Conservation (phyloP, 2,329 filamentous ascomycete species). For the Penicillium polonicum region DNA sequence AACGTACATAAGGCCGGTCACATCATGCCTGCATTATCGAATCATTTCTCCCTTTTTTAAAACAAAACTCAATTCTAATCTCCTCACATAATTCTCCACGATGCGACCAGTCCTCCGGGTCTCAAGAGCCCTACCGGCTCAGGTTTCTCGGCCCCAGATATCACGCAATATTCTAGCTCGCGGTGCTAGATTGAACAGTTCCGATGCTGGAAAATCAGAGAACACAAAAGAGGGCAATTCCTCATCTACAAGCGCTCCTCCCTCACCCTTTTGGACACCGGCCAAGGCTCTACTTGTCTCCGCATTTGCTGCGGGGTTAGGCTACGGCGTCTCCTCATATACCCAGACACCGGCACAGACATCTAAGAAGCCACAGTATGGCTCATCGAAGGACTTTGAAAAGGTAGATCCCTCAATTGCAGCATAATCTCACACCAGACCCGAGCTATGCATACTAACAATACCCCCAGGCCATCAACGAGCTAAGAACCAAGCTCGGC, state of each 20-base stretch:
- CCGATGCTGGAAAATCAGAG: conserved; percentile 3
- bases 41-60: neutral
- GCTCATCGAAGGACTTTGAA: conserved; percentile 39
- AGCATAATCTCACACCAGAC: neutral
- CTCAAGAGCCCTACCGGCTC: conserved; percentile 29
- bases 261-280: conserved; percentile 45
- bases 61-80: neutral
- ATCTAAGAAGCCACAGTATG: conserved; percentile 36
- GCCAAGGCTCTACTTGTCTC: conserved; percentile 50
- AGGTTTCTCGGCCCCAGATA: conserved; percentile 24
- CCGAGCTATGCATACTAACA: neutral
- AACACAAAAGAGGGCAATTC: conserved; percentile 8
- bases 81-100: neutral
- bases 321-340: conserved; percentile 52
- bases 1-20: conserved; percentile 7
- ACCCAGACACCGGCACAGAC: conserved; percentile 28
- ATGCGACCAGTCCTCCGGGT: conserved; percentile 27
- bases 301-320: conserved; percentile 51
- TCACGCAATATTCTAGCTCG: conserved; percentile 6
- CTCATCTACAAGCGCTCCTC: conserved; percentile 13
- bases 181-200: conserved; percentile 22
- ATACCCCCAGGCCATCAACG: conserved; percentile 51
- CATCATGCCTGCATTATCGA: conserved; percentile 9
- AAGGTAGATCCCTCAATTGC: conserved; percentile 30
- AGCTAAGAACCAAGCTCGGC: conserved; percentile 54